Evolutionary conservation across 768 basidiomycete genomes (phyloP).

Genomic region (Cyathus striatus): DNA sequence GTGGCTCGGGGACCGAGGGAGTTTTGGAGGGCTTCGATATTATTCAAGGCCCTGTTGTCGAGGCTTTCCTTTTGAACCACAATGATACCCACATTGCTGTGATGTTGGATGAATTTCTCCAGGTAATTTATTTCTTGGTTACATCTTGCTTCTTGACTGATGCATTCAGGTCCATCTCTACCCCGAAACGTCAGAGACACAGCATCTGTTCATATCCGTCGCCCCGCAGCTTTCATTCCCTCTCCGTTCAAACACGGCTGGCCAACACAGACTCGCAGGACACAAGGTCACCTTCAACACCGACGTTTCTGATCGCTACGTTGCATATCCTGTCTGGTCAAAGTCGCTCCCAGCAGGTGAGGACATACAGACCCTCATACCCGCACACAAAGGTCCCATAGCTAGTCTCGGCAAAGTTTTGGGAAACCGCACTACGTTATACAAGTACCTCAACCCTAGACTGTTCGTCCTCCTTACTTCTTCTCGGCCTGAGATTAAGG

Average conservation of each 20-base stretch:
- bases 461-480: slow-evolving; percentile 63
- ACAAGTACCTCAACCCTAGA: slow-evolving; percentile 92
- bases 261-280: slow-evolving; percentile 46
- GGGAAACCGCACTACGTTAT: slow-evolving; percentile 83
- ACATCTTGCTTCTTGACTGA: background rate
- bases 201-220: slow-evolving; percentile 35
- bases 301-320: slow-evolving; percentile 34
- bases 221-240: slow-evolving; percentile 51
- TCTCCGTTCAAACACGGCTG: slow-evolving; percentile 38
- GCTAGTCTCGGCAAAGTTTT: slow-evolving; percentile 82
- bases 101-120: slow-evolving; percentile 71
- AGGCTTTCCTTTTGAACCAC: slow-evolving; percentile 50
- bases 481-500: slow-evolving; percentile 13
- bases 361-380: slow-evolving; percentile 46
- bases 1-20: slow-evolving; percentile 21
- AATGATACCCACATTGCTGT: slow-evolving; percentile 43
- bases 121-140: slow-evolving; percentile 39
- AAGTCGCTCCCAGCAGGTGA: slow-evolving; percentile 53
- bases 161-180: slow-evolving; percentile 53
- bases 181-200: slow-evolving; percentile 49
- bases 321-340: slow-evolving; percentile 65
- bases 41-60: slow-evolving; percentile 53
- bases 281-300: slow-evolving; percentile 44
- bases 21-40: slow-evolving; percentile 56
- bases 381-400: slow-evolving; percentile 41